phyloP scores from a whole-genome alignment of 2,329 filamentous ascomycete genomes.

The Ustilaginoidea virens region DNA sequence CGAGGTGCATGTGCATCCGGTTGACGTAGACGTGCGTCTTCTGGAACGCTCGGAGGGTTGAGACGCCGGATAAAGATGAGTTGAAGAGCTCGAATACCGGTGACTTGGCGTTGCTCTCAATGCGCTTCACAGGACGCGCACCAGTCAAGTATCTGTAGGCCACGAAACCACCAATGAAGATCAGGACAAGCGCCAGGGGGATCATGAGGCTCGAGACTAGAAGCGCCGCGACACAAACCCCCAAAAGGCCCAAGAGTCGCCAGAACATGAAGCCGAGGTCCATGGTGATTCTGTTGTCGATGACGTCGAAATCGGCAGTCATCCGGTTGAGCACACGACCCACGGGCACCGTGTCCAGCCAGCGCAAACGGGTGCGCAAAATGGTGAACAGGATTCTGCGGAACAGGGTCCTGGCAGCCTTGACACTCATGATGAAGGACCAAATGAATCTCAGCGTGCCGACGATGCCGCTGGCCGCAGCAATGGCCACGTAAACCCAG shows the following conservation, averaged over 20 bases:
- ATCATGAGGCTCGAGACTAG: constrained; percentile 56
- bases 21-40: constrained; percentile 51
- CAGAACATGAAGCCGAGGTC: constrained; percentile 45
- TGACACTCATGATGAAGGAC: constrained; percentile 48
- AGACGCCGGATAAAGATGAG: constrained; percentile 54
- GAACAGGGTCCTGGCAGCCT: constrained; percentile 55
- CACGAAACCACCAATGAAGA: constrained; percentile 41
- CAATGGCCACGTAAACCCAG: constrained; percentile 48
- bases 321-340: constrained; percentile 67
- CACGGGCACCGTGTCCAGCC: constrained; percentile 66
- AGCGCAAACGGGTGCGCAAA: constrained; percentile 57
- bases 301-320: constrained; percentile 59
- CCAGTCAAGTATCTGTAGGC: constrained; percentile 50
- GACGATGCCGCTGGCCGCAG: constrained; percentile 38
- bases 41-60: constrained; percentile 61
- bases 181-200: constrained; percentile 40
- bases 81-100: constrained; percentile 72
- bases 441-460: constrained; percentile 48
- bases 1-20: constrained; percentile 54
- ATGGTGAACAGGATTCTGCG: constrained; percentile 49
- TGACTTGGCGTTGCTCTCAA: constrained; percentile 63
- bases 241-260: constrained; percentile 45
- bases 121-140: constrained; percentile 59
- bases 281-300: constrained; percentile 52
- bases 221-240: constrained; percentile 50